Evolutionary conservation across 2,329 filamentous ascomycete genomes (phyloP).

Genomic region (Colletotrichum tamarilloi): DNA sequence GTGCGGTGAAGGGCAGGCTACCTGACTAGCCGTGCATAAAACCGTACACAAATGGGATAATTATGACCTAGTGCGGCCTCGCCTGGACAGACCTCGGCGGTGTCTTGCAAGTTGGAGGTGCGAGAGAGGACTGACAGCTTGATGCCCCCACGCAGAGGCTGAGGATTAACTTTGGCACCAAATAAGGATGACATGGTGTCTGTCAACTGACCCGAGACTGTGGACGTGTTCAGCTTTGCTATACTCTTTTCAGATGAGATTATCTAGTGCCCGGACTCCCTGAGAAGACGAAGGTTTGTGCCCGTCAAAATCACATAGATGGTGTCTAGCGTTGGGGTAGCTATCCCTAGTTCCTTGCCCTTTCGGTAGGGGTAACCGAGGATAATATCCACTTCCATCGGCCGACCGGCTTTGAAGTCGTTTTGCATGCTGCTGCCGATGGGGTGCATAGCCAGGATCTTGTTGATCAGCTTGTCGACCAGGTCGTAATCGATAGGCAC

Average conservation of each 20-base stretch:
- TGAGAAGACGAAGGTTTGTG: constrained; percentile 39
- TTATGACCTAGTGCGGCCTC: neutral
- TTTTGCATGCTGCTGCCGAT: constrained; percentile 65
- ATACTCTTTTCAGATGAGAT: neutral
- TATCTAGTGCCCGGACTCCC: constrained; percentile 13
- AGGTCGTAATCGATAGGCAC: constrained; percentile 57
- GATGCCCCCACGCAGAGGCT: constrained; percentile 22
- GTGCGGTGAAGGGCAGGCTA: neutral
- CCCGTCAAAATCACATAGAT: constrained; percentile 49
- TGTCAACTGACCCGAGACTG: neutral
- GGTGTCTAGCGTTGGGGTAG: constrained; percentile 62
- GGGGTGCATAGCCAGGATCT: constrained; percentile 57
- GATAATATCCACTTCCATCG: constrained; percentile 73
- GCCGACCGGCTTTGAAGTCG: constrained; percentile 66
- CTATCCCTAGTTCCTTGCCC: constrained; percentile 63
- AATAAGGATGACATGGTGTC: neutral
- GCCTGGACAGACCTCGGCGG: neutral
- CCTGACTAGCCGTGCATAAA: constrained; percentile 2
- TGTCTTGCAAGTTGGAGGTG: neutral
- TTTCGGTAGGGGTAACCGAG: constrained; percentile 69
- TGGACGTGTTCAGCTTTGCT: neutral
- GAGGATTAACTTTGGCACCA: neutral
- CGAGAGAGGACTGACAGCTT: neutral
- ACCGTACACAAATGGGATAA: neutral
- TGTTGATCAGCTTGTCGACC: constrained; percentile 58